Evolutionary conservation across 2,329 filamentous ascomycete genomes (phyloP).

Genomic region (Tolypocladium cylindrosporum): DNA sequence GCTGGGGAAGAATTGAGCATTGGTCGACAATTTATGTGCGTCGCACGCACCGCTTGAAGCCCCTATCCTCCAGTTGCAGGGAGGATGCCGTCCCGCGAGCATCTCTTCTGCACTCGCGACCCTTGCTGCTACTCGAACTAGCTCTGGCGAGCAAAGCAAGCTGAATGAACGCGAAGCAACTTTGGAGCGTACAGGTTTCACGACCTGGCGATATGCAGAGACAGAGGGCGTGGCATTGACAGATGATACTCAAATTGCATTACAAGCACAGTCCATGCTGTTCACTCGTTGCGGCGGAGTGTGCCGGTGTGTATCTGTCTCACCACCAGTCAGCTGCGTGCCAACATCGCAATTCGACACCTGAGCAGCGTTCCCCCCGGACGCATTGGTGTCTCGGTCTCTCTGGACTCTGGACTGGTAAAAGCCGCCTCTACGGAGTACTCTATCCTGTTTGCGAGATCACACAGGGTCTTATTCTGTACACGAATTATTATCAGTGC

Average conservation of each 20-base stretch:
- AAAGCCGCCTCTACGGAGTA: neutral
- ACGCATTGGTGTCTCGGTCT: neutral
- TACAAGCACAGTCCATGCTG: neutral
- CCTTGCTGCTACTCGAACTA: neutral
- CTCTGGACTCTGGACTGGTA: neutral
- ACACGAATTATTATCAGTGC: neutral
- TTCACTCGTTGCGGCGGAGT: neutral
- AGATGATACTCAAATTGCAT: neutral
- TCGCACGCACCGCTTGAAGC: neutral
- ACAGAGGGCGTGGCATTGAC: neutral
- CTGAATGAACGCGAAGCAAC: too few relatives aligned
- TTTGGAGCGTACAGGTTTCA: neutral
- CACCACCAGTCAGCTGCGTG: too few relatives aligned
- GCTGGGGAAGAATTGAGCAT: constrained; percentile 18
- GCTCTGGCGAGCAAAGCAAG: too few relatives aligned
- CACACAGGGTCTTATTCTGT: neutral
- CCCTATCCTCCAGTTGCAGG: neutral
- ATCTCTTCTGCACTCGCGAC: neutral
- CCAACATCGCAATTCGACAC: too few relatives aligned
- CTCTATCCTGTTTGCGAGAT: neutral
- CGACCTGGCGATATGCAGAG: neutral
- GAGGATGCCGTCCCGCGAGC: neutral
- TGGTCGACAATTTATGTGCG: neutral
- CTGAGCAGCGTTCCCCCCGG: neutral
- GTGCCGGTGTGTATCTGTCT: neutral